Percentiles rank a stretch among this genome's conserved stretches.
phyloP scores from a whole-genome alignment of 495 filamentous ascomycete species.

The Annulohypoxylon maeteangense region DNA sequence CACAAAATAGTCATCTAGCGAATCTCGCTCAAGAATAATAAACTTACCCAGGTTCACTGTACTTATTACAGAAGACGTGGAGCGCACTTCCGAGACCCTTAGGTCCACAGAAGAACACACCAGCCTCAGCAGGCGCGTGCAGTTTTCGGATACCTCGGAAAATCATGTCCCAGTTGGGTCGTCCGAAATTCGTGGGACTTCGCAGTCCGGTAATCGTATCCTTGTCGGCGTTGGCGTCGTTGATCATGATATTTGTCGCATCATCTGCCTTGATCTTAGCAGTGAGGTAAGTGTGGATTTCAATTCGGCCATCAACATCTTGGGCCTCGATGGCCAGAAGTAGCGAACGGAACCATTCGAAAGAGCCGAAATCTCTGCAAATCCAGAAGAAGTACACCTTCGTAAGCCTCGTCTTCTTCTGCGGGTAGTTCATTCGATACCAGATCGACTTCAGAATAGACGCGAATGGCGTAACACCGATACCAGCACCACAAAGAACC shows the following conservation, averaged over 20 bases:
- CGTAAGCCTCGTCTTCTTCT: slow-evolving; percentile 75
- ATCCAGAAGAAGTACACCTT: slow-evolving; percentile 92
- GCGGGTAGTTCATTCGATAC: slow-evolving; percentile 86
- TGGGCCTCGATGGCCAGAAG: slow-evolving; percentile 84
- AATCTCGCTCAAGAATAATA: background rate
- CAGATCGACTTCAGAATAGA: slow-evolving; percentile 86
- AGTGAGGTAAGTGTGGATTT: slow-evolving; percentile 64
- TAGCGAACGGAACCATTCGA: slow-evolving; percentile 84
- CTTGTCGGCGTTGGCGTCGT: slow-evolving; percentile 81
- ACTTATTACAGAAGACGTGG: slow-evolving; percentile 81
- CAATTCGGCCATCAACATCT: slow-evolving; percentile 81
- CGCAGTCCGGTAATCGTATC: slow-evolving; percentile 80
- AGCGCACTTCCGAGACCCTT: slow-evolving; percentile 74
- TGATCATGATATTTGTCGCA: slow-evolving; percentile 86
- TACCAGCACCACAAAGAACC: slow-evolving; percentile 74
- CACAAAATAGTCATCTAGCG: background rate
- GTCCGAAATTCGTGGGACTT: slow-evolving; percentile 79
- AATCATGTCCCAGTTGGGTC: slow-evolving; percentile 84
- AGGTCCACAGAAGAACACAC: slow-evolving; percentile 84
- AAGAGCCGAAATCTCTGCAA: slow-evolving; percentile 79
- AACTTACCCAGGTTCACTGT: slow-evolving; percentile 74
- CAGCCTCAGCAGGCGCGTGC: slow-evolving; percentile 75
- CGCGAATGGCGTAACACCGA: slow-evolving; percentile 79
- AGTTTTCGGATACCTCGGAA: slow-evolving; percentile 79
- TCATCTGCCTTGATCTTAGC: slow-evolving; percentile 80